Evolutionary conservation across 139 green algal species (phyloP).

Genomic region (Ettlia oleoabundans): DNA sequence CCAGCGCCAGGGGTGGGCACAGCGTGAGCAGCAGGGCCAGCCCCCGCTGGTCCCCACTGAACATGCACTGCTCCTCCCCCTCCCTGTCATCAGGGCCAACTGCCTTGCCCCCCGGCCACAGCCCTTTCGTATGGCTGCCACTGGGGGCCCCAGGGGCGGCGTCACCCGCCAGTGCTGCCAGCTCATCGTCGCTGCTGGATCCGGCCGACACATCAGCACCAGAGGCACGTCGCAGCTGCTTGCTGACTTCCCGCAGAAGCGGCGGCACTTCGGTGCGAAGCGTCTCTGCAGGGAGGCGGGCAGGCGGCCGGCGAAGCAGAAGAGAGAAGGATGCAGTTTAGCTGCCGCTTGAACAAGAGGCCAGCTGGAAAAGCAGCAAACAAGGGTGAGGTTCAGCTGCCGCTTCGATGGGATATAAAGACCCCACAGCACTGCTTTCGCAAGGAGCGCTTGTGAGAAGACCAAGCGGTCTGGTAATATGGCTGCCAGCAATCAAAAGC

Average conservation of each 20-base stretch:
- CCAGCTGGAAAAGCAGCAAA: too few relatives aligned
- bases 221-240: not conserved
- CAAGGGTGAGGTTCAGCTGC: too few relatives aligned
- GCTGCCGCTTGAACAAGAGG: not conserved
- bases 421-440: too few relatives aligned
- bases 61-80: not conserved
- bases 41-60: not conserved
- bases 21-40: constrained; percentile 42
- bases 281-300: constrained; percentile 38
- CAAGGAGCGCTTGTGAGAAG: too few relatives aligned
- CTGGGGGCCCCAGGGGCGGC: not conserved
- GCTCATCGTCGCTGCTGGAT: not conserved
- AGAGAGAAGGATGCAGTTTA: not conserved
- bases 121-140: not conserved
- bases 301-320: not conserved
- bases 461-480: too few relatives aligned
- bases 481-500: too few relatives aligned
- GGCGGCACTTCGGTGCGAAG: constrained; percentile 44
- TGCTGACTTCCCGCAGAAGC: constrained; percentile 17
- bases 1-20: constrained; percentile 52
- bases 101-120: not conserved
- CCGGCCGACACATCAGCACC: not conserved
- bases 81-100: not conserved
- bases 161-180: constrained; percentile 14
- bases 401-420: too few relatives aligned